Evolutionary conservation across 768 basidiomycete species (phyloP).

Genomic region (Lentinula boryana): DNA sequence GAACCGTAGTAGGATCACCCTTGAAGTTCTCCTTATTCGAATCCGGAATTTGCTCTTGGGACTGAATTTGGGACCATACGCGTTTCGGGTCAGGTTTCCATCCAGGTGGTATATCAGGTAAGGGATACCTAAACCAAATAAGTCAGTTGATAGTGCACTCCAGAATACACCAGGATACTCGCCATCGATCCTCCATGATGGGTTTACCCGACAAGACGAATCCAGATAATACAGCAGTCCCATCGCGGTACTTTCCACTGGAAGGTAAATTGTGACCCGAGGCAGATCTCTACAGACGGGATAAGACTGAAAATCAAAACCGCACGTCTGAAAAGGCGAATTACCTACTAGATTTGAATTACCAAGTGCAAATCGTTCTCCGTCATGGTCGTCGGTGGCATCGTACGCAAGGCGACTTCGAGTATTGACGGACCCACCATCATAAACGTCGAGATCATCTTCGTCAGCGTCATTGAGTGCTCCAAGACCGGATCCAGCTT

Average conservation of each 20-base stretch:
- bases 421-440: slow-evolving; percentile 29
- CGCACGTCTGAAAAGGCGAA: background rate
- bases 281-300: slow-evolving; percentile 24
- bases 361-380: slow-evolving; percentile 45
- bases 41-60: slow-evolving; percentile 5
- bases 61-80: slow-evolving; percentile 54
- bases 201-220: slow-evolving; percentile 69
- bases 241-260: slow-evolving; percentile 61
- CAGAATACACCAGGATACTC: slow-evolving; percentile 13
- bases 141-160: background rate
- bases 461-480: slow-evolving; percentile 92
- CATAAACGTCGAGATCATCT: slow-evolving; percentile 85
- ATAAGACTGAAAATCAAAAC: slow-evolving; percentile 15
- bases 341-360: slow-evolving; percentile 16
- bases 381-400: slow-evolving; percentile 55
- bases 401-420: slow-evolving; percentile 63
- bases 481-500: slow-evolving; percentile 85
- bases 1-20: slow-evolving; percentile 7
- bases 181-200: slow-evolving; percentile 69
- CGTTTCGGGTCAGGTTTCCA: slow-evolving; percentile 82
- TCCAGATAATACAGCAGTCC: slow-evolving; percentile 63
- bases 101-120: slow-evolving; percentile 74
- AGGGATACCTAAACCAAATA: slow-evolving; percentile 57
- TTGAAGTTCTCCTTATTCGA: slow-evolving; percentile 37
- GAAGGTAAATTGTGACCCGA: slow-evolving; percentile 13